Percentiles rank a stretch among this genome's conserved stretches.
phyloP scores from a whole-genome alignment of 805 yeast genomes.

The Debaryomyces prosopidis region DNA sequence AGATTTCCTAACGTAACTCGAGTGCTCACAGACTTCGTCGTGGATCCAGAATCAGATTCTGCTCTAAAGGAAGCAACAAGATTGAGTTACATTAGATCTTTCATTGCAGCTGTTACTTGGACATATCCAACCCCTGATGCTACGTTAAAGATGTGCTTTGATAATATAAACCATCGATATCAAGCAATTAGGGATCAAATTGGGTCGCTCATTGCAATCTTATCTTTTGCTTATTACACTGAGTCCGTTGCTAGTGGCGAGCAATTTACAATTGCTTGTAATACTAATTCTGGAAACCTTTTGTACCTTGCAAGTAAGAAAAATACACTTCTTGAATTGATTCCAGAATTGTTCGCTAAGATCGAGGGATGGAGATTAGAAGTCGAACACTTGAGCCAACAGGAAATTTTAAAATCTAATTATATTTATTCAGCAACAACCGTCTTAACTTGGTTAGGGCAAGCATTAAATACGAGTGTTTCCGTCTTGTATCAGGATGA shows the following conservation, averaged over 20 bases:
- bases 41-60: slow-evolving; percentile 54
- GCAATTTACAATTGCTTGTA: slow-evolving; percentile 41
- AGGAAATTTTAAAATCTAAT: slow-evolving; percentile 56
- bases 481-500: slow-evolving; percentile 55
- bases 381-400: slow-evolving; percentile 43
- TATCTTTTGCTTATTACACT: slow-evolving; percentile 42
- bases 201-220: slow-evolving; percentile 57
- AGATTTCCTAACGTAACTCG: slow-evolving; percentile 56
- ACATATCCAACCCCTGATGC: slow-evolving; percentile 51
- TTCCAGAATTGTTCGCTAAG: slow-evolving; percentile 46
- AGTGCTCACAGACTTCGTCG: slow-evolving; percentile 45
- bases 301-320: slow-evolving; percentile 23
- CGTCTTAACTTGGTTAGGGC: slow-evolving; percentile 57
- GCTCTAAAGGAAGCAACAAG: slow-evolving; percentile 67
- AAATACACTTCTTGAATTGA: slow-evolving; percentile 29
- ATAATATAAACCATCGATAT: slow-evolving; percentile 62
- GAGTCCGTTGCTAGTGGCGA: slow-evolving; percentile 42
- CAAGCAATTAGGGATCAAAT: slow-evolving; percentile 69
- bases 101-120: slow-evolving; percentile 54
- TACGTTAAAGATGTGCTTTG: slow-evolving; percentile 43
- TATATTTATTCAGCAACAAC: slow-evolving; percentile 70
- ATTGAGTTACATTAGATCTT: slow-evolving; percentile 53
- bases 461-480: slow-evolving; percentile 53
- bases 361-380: slow-evolving; percentile 45
- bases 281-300: slow-evolving; percentile 26